Evolutionary conservation across 1,284 basidiomycete species (phyloP), one percentile per base, ranked within the genome.

Genomic region (Gomphus bonarii): DNA sequence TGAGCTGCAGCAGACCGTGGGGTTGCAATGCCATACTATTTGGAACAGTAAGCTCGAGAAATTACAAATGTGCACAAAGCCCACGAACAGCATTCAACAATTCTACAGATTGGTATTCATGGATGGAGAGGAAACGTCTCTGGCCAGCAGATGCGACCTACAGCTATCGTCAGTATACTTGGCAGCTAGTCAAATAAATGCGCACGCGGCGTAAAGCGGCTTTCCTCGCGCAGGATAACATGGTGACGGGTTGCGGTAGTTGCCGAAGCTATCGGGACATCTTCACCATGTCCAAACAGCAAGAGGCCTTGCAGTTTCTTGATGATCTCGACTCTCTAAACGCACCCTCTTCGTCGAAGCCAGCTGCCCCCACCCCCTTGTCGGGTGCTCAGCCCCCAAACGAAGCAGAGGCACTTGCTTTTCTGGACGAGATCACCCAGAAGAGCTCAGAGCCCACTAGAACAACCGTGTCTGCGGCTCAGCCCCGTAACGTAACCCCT

Each of bases 61-160:
- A 22, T 56, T 28, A 10, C 10, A 16, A 30, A 10, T 28, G 47
- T 38, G 38, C 22, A 33, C 56, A 30, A 42, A 55, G 25, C 36
- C 46, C 42, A 72, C 78, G 64, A 64, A 95, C 94, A 64, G 89
- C 85, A 77, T 97, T 97, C 66, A 99, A 82, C 51, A 99, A 79
- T 65, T 88, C 85, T 72, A 98, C 90, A 55, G 94, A 97, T 71
- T 98, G 93, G 76, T 98, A 93, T 77, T 99, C 95, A 75, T 99
- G 95, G 68, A 99, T 95, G 50, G 93, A 97, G 66, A 99, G 83
- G 73, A 88, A 90, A 65, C 95, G 91, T 76, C 80, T 91, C 81
- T 95, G 93, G 69, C 84, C 80, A 66, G 80, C 81, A 80, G 80
- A 82, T 65, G 74, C 77, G 70, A 75, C 72, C 84, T 87, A 61